phyloP scores from a whole-genome alignment of 106 monocot genomes.

The Xerophyta viscosa region DNA sequence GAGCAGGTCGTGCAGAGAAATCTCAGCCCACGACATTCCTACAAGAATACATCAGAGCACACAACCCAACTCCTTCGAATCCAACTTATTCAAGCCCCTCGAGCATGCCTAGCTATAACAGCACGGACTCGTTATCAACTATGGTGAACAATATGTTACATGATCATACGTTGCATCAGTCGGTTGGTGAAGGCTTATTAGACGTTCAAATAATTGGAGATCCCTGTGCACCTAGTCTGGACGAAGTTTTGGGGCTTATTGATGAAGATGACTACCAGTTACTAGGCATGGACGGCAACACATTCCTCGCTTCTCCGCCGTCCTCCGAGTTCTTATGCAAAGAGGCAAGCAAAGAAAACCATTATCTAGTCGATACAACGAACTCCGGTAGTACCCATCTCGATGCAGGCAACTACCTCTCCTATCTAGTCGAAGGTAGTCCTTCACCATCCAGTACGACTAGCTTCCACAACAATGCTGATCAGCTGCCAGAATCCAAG shows the following conservation, averaged over 20 bases:
- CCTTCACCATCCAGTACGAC: not conserved
- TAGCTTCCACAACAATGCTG: not conserved
- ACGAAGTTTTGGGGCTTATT: not conserved
- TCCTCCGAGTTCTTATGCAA: not conserved
- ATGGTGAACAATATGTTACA: no score
- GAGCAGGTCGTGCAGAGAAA: not conserved
- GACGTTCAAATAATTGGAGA: not conserved
- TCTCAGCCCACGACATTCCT: slow-evolving; percentile 26
- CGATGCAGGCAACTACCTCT: slow-evolving; percentile 6
- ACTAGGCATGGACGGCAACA: slow-evolving; percentile 8
- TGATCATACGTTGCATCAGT: no score
- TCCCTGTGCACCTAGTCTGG: not conserved
- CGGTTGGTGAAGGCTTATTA: no score
- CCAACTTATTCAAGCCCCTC: not conserved
- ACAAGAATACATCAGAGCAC: slow-evolving; percentile 58
- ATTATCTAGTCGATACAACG: not conserved
- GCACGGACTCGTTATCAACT: no score
- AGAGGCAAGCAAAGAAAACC: not conserved
- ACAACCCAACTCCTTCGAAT: not conserved
- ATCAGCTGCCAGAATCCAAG: not conserved
- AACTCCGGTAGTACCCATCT: not conserved
- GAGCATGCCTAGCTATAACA: not conserved
- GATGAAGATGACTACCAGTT: slow-evolving; percentile 7
- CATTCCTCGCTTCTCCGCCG: not conserved
- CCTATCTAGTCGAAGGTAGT: slow-evolving; percentile 2